Evolutionary conservation across 1,284 basidiomycete species (phyloP), one percentile per base, ranked within the genome.

Genomic region (Papiliotrema fonsecae): DNA sequence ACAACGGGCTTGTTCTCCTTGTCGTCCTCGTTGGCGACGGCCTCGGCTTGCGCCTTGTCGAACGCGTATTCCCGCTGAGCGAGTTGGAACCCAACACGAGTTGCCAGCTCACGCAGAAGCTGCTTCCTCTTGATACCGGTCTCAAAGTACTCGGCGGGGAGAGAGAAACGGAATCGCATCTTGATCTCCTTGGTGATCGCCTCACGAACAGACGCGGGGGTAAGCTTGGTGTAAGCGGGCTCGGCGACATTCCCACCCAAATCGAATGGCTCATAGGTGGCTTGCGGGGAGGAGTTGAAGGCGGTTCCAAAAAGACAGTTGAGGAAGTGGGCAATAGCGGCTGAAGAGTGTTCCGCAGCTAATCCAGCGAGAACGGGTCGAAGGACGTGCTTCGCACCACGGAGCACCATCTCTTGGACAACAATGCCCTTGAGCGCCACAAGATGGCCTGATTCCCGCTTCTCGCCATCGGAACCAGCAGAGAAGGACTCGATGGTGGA

Each of bases 351-450:
- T 55, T 74, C 72, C 18, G 70, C 60, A 14, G 64, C 60, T 27
- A 73, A 65, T 27, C 61, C 65, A 40, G 62, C 58, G 28, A 78
- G 56, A 39, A 77, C 65, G 7, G 60, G 48, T 44, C 77, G 76
- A 21, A 81, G 70, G 44, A 78, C 62, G 60, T 78, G 78, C 71
- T 81, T 81, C 61, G 72, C 65, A 16, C 75, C 76, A 52, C 80
- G 76, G 63, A 77, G 69, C 34, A 80, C 75, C 79, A 81, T 81
- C 66, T 81, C 79, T 54, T 77, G 77, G 42, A 75, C 47, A 36
- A 77, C 67, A 35, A 77, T 69, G 24, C 60, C 58, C 57, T 69
- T 67, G 54, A 77, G 65, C 6, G 69, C 53, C 21, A 55, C 47
- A 26, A 76, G 62, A 44, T 70, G 60, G 34, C 70, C 39, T 9